Base-by-base conservation (phyloP, 495 filamentous ascomycete genomes). In the Neurospora discreta region DNA sequence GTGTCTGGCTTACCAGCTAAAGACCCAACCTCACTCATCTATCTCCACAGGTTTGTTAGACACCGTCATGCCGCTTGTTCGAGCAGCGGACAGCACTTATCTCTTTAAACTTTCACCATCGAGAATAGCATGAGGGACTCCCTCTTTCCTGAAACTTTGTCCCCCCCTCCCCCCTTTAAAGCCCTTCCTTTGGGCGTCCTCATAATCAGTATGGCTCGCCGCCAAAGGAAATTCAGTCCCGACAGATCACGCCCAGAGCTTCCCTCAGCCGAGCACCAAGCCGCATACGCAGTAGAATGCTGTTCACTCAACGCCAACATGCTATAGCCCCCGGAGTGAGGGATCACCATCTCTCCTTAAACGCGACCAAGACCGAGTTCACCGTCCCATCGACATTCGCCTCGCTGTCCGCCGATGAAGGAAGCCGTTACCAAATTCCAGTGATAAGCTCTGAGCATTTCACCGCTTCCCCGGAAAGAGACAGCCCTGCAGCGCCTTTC, bases 191-290 rank as follows among this genome's bases (percentile, higher is more conserved):
- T 5, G 33, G 33, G 33, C 33, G 33, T 36, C 33, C 9, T 65
- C 75, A 41, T 70, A 74, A 30, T 69, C 70, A 30, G 74, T 68
- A 39, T 77, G 72, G 74, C 36, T 74, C 68, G 33, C 41, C 39
- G 69, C 72, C 70, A 70, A 73, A 43, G 36, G 23, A 39, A 44
- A 11, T 16, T 10, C 15, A 65, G 39, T 44, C 52, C 44, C 26
- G 39, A 38, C n/a, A 69, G 43, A 13, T 39, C 36, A 10, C 42
- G 23, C 5, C 70, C 33, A 7, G 40, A 15, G n/a, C 40, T 68
- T 16, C n/a, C 71, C 23, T 39, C 38, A 20, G 39, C 52, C 40
- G 72, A 73, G 26, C 40, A 71, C 11, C 75, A 77, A 39, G 11
- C 23, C 18, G 38, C 40, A 52, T 75, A 75, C 65, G 70, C 73